Conservation (phyloP, 83 land plant genomes). For the Isoetes engelmannii region DNA sequence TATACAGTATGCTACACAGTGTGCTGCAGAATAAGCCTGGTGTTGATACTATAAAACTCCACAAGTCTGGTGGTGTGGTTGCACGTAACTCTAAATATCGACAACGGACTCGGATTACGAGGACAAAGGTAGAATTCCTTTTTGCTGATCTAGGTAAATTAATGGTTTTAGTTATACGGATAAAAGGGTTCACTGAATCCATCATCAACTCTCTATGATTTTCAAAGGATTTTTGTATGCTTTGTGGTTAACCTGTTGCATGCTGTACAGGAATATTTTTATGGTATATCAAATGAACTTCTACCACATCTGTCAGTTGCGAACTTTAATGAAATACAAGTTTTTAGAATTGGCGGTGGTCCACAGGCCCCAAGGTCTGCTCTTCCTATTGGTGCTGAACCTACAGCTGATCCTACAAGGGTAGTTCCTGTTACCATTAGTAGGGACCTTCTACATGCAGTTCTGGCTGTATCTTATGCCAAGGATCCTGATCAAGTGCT, state of each 20-base stretch:
- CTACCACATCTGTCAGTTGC: conserved; percentile 73
- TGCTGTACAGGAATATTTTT: conserved; percentile 78
- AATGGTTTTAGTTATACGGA: too few relatives aligned
- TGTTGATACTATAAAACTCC: conserved; percentile 75
- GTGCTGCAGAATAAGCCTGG: conserved; percentile 48
- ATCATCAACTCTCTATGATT: too few relatives aligned
- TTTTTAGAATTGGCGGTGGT: conserved; percentile 87
- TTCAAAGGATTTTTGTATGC: too few relatives aligned
- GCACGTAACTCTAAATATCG: conserved; percentile 51
- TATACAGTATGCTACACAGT: conserved; percentile 63
- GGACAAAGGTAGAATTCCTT: conserved; percentile 48
- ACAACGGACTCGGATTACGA: conserved; percentile 43
- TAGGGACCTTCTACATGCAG: conserved; percentile 62
- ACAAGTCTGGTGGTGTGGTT: conserved; percentile 78
- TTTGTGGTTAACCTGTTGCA: background rate
- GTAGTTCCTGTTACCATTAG: conserved; percentile 63
- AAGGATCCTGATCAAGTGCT: conserved; percentile 85
- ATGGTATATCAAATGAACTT: conserved; percentile 77
- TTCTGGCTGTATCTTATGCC: conserved; percentile 91
- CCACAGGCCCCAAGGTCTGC: conserved; percentile 98
- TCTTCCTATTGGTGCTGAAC: conserved; percentile 94
- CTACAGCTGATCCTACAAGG: conserved; percentile 86
- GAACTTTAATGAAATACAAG: conserved; percentile 67
- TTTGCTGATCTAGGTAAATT: background rate
- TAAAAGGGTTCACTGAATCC: too few relatives aligned